Conservation (phyloP, 1,284 basidiomycete genomes). For the Rhodofomes roseus region DNA sequence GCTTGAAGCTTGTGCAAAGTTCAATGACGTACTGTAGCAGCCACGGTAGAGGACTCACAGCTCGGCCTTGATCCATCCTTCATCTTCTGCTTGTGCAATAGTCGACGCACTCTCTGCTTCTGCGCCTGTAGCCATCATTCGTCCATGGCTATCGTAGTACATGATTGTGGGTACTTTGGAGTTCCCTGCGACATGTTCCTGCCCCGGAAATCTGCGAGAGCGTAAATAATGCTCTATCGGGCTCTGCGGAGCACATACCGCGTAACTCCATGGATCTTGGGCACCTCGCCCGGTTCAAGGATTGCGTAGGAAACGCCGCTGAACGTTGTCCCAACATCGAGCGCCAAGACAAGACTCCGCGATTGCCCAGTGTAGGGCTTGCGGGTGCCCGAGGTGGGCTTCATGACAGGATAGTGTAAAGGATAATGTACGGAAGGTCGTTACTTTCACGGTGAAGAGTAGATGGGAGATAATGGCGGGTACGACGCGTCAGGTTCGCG, state of each 20-base stretch:
- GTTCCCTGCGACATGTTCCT: constrained; percentile 80
- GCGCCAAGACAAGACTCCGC: constrained; percentile 66
- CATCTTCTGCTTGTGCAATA: constrained; percentile 63
- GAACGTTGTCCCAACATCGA: constrained; percentile 76
- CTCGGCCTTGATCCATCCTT: constrained; percentile 69
- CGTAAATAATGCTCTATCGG: constrained; percentile 5
- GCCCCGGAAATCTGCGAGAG: constrained; percentile 62
- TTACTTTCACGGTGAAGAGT: constrained; percentile 9
- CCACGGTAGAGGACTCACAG: constrained; percentile 40
- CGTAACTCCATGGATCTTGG: constrained; percentile 71
- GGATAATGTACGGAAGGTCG: background rate
- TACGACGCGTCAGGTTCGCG: background rate
- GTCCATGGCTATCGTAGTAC: constrained; percentile 63
- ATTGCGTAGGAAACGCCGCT: constrained; percentile 75
- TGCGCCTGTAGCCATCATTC: constrained; percentile 67
- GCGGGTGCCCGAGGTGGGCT: constrained; percentile 46
- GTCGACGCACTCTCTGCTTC: constrained; percentile 64
- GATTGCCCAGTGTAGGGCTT: constrained; percentile 65
- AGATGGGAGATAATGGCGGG: constrained; percentile 7
- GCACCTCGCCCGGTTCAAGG: constrained; percentile 68
- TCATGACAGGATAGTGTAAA: constrained; percentile 21
- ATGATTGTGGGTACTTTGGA: constrained; percentile 76
- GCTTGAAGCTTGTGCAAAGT: constrained; percentile 56
- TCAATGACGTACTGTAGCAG: background rate
- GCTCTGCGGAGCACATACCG: constrained; percentile 36